A percentile compares a stretch with the other conserved stretches of the same genome.
These are phyloP conservation scores for Thermoascus crustaceus DNA, from an alignment of 2,329 filamentous ascomycete species.

Conservation along the genomic window DNA sequence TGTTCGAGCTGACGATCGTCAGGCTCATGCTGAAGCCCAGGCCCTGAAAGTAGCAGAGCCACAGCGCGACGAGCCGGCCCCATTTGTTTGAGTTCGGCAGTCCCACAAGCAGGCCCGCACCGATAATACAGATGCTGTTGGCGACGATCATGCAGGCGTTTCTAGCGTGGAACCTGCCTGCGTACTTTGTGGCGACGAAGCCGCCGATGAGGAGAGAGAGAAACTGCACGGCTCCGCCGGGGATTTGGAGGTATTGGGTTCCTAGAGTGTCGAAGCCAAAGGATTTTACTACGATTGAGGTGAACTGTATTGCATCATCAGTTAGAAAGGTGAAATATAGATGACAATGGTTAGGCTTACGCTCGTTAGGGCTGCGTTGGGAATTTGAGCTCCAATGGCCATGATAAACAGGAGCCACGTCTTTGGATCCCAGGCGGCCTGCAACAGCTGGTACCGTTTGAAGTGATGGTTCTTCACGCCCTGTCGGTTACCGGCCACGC, in stretches of 20 bases:
- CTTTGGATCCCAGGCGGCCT: conserved; percentile 47
- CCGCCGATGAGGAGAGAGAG: conserved; percentile 45
- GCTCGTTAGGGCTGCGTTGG: conserved; percentile 49
- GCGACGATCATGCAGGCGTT: conserved; percentile 50
- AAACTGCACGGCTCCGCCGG: conserved; percentile 51
- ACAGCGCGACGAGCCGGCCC: conserved; percentile 50
- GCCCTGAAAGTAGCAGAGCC: conserved; percentile 50
- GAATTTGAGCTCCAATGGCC: conserved; percentile 47
- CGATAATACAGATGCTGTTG: conserved; percentile 48
- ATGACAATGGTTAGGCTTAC: conserved; percentile 9
- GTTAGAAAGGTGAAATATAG: not conserved
- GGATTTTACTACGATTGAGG: conserved; percentile 41
- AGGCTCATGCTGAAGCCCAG: conserved; percentile 47
- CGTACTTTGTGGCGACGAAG: conserved; percentile 43
- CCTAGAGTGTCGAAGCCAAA: conserved; percentile 43
- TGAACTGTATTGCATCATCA: conserved; percentile 26
- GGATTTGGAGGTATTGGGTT: conserved; percentile 53
- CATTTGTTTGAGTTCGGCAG: conserved; percentile 46
- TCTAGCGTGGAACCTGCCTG: conserved; percentile 39
- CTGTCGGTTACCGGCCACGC: conserved; percentile 44
- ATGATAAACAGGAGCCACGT: conserved; percentile 52
- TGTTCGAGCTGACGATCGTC: conserved; percentile 46
- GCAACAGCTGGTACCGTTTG: conserved; percentile 39
- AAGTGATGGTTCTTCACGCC: conserved; percentile 48
- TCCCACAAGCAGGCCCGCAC: conserved; percentile 45